phyloP scores from a whole-genome alignment of 768 basidiomycete species.

The Paxillus ammoniavirescens region DNA sequence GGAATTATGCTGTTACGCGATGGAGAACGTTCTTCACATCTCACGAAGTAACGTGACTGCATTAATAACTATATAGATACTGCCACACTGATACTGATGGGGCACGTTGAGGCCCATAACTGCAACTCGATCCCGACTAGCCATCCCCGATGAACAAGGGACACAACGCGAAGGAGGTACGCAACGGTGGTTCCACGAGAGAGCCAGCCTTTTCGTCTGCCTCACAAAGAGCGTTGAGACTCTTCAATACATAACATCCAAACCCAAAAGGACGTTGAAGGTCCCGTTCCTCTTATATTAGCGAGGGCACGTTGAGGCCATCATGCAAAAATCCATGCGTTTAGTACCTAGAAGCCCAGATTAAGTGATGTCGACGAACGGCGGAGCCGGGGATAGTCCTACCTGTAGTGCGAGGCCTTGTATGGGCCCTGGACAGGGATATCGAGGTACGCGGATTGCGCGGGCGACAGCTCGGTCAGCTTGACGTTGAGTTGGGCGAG shows the following conservation, averaged over 20 bases:
- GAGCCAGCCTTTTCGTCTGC: slow-evolving; percentile 16
- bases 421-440: slow-evolving; percentile 81
- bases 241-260: slow-evolving; percentile 51
- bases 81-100: slow-evolving; percentile 4
- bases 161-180: slow-evolving; percentile 16
- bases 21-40: background rate
- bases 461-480: slow-evolving; percentile 69
- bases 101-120: slow-evolving; percentile 39
- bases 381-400: slow-evolving; percentile 3
- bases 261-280: slow-evolving; percentile 59
- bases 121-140: slow-evolving; percentile 11
- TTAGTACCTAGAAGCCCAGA: slow-evolving; percentile 27
- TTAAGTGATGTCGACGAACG: background rate
- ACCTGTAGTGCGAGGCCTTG: slow-evolving; percentile 73
- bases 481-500: slow-evolving; percentile 90
- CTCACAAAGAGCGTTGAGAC: slow-evolving; percentile 44
- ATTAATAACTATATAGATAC: slow-evolving; percentile 1
- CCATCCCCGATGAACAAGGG: slow-evolving; percentile 12
- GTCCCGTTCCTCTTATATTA: slow-evolving; percentile 54
- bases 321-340: slow-evolving; percentile 29
- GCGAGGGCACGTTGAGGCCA: slow-evolving; percentile 82
- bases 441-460: slow-evolving; percentile 90
- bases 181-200: background rate
- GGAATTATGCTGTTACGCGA: too few relatives aligned
- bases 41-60: background rate